phyloP scores from a whole-genome alignment of 2,329 filamentous ascomycete genomes.

The Arthrobotrys megalospora region DNA sequence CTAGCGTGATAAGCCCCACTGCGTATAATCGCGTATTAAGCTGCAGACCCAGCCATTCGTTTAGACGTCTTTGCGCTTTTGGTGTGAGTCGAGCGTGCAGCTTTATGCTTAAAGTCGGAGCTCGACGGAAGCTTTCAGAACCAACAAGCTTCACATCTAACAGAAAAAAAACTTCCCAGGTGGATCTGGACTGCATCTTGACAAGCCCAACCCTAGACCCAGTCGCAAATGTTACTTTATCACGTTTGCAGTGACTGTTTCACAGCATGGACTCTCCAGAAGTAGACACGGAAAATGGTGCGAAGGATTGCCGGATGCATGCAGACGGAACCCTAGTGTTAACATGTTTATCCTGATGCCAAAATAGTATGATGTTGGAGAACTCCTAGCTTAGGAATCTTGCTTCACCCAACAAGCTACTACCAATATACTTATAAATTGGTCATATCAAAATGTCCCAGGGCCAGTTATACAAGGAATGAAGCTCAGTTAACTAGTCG shows the following conservation, averaged over 20 bases:
- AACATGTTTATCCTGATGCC: neutral
- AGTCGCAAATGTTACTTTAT: slow-evolving; percentile 36
- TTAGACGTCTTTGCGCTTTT: slow-evolving; percentile 47
- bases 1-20: neutral
- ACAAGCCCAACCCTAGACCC: slow-evolving; percentile 29
- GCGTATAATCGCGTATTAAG: slow-evolving; percentile 29
- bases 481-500: neutral
- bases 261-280: slow-evolving; percentile 18
- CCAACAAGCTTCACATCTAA: slow-evolving; percentile 35
- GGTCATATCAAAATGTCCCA: neutral
- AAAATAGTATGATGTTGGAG: slow-evolving; percentile 44
- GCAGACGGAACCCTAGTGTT: slow-evolving; percentile 47
- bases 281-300: slow-evolving; percentile 5
- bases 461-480: slow-evolving; percentile 4
- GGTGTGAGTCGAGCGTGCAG: slow-evolving; percentile 51
- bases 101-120: slow-evolving; percentile 38
- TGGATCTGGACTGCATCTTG: slow-evolving; percentile 34
- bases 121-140: slow-evolving; percentile 43
- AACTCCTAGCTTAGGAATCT: neutral
- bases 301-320: slow-evolving; percentile 48
- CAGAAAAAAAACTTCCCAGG: slow-evolving; percentile 7
- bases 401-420: neutral
- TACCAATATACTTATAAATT: too few relatives aligned
- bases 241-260: slow-evolving; percentile 51
- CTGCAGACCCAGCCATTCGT: slow-evolving; percentile 47